Conservation (phyloP, 73 alveolate species). For the Tetrahymena malaccensis region DNA sequence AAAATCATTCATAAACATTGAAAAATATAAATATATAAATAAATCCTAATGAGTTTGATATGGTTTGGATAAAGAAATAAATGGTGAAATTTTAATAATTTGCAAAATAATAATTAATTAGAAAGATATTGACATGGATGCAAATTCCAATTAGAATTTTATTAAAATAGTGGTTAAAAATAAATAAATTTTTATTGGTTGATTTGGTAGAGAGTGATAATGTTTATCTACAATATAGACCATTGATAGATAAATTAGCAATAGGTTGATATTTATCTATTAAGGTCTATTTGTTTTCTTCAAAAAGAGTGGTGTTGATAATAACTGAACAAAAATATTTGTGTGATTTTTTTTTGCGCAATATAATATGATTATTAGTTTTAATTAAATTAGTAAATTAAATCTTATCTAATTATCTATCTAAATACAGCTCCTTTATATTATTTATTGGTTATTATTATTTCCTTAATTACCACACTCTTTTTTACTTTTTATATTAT, state of each 20-base stretch:
- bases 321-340: background rate
- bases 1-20: too few species aligned
- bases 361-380: background rate
- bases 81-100: too few species aligned
- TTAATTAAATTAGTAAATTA: too few species aligned
- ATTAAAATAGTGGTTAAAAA: background rate
- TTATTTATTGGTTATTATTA: background rate
- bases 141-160: background rate
- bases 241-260: background rate
- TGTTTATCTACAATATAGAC: background rate
- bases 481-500: too few species aligned
- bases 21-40: too few species aligned
- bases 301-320: background rate
- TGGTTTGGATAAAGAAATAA: too few species aligned
- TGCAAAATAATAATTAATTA: background rate
- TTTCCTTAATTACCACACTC: background rate
- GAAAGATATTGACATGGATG: background rate
- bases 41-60: too few species aligned
- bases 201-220: background rate
- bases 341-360: background rate
- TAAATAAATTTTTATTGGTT: background rate
- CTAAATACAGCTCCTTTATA: too few species aligned
- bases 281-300: background rate
- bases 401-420: background rate
- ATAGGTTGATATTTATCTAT: background rate